phyloP scores from a whole-genome alignment of 2,329 filamentous ascomycete species.

The Emydomyces testavorans region DNA sequence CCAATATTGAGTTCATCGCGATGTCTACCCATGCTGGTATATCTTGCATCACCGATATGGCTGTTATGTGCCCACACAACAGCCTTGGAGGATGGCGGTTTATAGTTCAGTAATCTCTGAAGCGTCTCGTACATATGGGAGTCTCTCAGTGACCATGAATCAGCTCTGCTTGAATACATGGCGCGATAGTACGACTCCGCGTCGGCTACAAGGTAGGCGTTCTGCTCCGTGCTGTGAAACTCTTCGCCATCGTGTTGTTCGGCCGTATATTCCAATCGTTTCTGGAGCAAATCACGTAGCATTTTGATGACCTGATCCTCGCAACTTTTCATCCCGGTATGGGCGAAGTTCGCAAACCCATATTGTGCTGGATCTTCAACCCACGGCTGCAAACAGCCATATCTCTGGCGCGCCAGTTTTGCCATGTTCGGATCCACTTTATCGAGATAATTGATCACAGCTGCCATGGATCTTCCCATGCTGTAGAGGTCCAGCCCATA shows the following conservation, averaged over 20 bases:
- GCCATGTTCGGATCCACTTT: slow-evolving; percentile 35
- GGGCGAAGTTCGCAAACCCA: slow-evolving; percentile 33
- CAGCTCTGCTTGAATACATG: slow-evolving; percentile 42
- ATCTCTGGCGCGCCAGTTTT: slow-evolving; percentile 36
- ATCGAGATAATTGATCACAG: slow-evolving; percentile 41
- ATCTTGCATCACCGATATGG: slow-evolving; percentile 44
- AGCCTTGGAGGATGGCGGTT: slow-evolving; percentile 33
- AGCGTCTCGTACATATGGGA: slow-evolving; percentile 44
- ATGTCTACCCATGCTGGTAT: slow-evolving; percentile 39
- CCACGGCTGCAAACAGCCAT: slow-evolving; percentile 40
- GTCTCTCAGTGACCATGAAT: slow-evolving; percentile 43
- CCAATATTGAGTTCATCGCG: slow-evolving; percentile 42
- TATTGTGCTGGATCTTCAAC: slow-evolving; percentile 41
- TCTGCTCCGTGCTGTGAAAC: slow-evolving; percentile 42
- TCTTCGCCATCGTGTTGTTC: slow-evolving; percentile 34
- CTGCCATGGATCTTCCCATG: slow-evolving; percentile 37
- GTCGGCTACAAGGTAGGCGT: slow-evolving; percentile 40
- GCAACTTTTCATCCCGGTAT: slow-evolving; percentile 34
- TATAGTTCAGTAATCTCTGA: slow-evolving; percentile 34
- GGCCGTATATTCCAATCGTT: slow-evolving; percentile 34
- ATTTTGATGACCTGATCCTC: slow-evolving; percentile 38
- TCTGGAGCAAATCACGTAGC: slow-evolving; percentile 35
- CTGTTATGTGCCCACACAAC: slow-evolving; percentile 46
- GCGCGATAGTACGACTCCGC: slow-evolving; percentile 43
- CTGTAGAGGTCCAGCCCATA: slow-evolving; percentile 45